Conservation (phyloP, 768 basidiomycete species). For the Pseudohyphozyma bogoriensis region DNA sequence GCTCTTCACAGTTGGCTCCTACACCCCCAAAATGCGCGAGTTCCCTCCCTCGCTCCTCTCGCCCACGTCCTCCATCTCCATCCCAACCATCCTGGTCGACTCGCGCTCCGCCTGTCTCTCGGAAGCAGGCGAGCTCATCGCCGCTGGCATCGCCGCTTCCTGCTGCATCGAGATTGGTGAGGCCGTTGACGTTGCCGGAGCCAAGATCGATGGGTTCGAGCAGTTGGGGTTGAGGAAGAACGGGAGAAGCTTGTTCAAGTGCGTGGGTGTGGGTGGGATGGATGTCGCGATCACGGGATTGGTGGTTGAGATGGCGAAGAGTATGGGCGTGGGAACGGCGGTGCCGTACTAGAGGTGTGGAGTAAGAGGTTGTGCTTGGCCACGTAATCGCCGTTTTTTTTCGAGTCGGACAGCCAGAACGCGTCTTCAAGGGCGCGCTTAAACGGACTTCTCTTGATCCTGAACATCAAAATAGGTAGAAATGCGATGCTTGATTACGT, state of each 20-base stretch:
- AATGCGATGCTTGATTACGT: too few species aligned
- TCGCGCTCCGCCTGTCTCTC: conserved; percentile 14
- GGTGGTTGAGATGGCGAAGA: conserved; percentile 19
- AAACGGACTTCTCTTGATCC: not conserved
- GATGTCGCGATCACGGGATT: conserved; percentile 27
- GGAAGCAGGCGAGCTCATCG: conserved; percentile 30
- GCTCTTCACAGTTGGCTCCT: conserved; percentile 17
- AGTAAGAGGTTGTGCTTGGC: not conserved
- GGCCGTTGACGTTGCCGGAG: conserved; percentile 11
- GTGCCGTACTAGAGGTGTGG: not conserved
- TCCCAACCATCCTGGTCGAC: conserved; percentile 28
- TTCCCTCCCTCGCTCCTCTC: conserved; percentile 24
- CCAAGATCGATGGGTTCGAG: not conserved
- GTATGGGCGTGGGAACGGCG: not conserved
- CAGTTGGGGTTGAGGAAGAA: not conserved
- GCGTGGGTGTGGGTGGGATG: conserved; percentile 30
- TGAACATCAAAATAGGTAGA: too few species aligned
- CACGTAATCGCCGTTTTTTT: not conserved
- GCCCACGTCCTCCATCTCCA: not conserved
- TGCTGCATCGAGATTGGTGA: conserved; percentile 20
- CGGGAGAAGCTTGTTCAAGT: conserved; percentile 27
- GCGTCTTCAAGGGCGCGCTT: not conserved
- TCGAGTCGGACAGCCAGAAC: not conserved
- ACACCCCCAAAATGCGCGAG: conserved; percentile 33
- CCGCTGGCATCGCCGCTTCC: not conserved